Evolutionary conservation across 371 early-diverging fungal genomes (phyloP), one percentile per base, ranked within the genome.

Genomic region (Haplosporangium sp.): DNA sequence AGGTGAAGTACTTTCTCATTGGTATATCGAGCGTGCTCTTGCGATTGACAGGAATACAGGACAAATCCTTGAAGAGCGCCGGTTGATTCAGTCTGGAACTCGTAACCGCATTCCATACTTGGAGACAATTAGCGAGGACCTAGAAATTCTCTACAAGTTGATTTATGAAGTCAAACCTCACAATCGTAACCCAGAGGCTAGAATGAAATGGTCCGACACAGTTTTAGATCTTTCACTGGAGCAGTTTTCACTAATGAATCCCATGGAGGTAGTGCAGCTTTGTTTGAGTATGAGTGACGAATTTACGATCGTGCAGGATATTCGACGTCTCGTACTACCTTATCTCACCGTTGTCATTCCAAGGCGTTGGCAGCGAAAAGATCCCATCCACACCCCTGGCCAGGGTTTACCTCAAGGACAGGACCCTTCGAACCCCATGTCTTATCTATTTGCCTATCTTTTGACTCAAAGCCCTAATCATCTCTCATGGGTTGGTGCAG

Each of bases 91-190:
- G 17, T 74, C 85, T 50, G 93, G 88, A n/a, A 84, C 77, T 39
- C 84, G 84, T 19, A 86, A 87, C 76, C 79, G 87, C 17, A 88
- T 92, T 2, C 67, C 77, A 2, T 84, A 84, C 10, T 72, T 93
- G 38, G 88, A 88, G 37, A 65, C 69, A 0, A 61, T 88, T 19
- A 83, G 82, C 38, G 82, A 84, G 44, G 87, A 90, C 39, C 83
- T 91, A 20, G 88, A 85, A 47, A 91, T 91, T 69, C 73, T 94
- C 27, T 88, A 86, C 66, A 88, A 88, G 67, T 83, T 92, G 9
- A 73, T 91, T 0, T 91, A 93, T 69, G 86, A 84, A 3, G 69
- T 71, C 42, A 74, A 74, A 35, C 75, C 82, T 42, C 60, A 72
- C 48, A 70, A 53, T 38, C 76, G 86, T 35, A 72, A 75, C 15